Conservation (phyloP, 202 grass and related monocot species). For the Digitaria exilis region DNA sequence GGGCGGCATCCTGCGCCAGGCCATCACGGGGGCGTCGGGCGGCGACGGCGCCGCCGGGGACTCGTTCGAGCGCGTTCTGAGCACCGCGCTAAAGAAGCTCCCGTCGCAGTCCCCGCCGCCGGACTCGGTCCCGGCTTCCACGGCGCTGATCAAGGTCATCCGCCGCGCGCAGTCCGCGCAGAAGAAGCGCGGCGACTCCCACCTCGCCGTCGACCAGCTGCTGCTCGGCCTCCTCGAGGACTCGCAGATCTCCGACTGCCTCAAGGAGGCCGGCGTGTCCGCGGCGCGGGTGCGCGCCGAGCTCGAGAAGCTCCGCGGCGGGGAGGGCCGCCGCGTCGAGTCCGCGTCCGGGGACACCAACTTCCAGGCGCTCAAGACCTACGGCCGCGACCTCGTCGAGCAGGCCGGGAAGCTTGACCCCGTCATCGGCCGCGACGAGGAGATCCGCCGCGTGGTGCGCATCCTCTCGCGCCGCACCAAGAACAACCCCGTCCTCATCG, state of each 20-base stretch:
- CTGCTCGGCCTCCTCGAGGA: conserved; percentile 88
- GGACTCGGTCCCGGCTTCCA: conserved; percentile 75
- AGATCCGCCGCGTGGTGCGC: too few species aligned
- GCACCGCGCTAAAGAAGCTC: conserved; percentile 67
- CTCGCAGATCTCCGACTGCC: conserved; percentile 72
- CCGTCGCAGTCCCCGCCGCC: conserved; percentile 82
- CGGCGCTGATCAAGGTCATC: conserved; percentile 82
- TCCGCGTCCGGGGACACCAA: too few species aligned
- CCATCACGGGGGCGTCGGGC: conserved; percentile 55
- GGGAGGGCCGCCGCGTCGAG: background rate
- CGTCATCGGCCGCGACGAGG: conserved; percentile 25
- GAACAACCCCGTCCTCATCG: too few species aligned
- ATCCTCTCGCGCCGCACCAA: too few species aligned
- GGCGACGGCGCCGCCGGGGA: conserved; percentile 41
- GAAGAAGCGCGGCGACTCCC: conserved; percentile 82
- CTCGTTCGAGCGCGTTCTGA: conserved; percentile 76
- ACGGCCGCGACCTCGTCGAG: too few species aligned
- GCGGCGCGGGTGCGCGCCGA: conserved; percentile 60
- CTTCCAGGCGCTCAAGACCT: too few species aligned
- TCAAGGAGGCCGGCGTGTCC: conserved; percentile 87
- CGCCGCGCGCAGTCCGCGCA: conserved; percentile 83
- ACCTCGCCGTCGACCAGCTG: conserved; percentile 89
- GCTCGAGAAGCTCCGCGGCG: conserved; percentile 84
- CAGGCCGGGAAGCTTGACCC: conserved; percentile 74
- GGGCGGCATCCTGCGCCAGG: conserved; percentile 61